Percentiles rank a stretch among this genome's conserved stretches.
Conservation (phyloP, 129 eudicot genomes). For the Oenanthe sinensis region DNA sequence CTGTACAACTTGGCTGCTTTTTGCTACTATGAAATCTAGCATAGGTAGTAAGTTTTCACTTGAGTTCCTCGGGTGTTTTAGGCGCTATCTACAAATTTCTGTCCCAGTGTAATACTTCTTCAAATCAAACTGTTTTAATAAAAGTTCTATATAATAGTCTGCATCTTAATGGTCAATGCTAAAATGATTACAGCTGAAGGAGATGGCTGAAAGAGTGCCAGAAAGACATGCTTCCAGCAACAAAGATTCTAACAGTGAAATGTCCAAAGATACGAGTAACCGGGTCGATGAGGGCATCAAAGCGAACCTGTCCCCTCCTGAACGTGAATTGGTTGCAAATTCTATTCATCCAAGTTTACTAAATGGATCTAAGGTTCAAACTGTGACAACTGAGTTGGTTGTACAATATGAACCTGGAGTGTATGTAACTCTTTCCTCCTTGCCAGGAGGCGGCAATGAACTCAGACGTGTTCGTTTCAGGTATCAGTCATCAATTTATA, state of each 20-base stretch:
- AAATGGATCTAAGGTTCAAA: conserved; percentile 30
- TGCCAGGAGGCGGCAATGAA: conserved; percentile 48
- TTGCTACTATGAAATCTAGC: neutral
- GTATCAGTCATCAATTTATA: conserved; percentile 15
- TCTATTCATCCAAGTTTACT: conserved; percentile 15
- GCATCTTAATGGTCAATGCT: neutral
- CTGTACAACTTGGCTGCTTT: neutral
- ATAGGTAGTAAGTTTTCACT: neutral
- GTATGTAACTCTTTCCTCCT: conserved; percentile 39
- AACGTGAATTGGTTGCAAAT: conserved; percentile 14
- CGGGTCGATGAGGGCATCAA: conserved; percentile 20
- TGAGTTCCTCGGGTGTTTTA: neutral
- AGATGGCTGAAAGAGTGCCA: conserved; percentile 36
- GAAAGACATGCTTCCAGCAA: conserved; percentile 17
- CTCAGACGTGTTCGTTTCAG: conserved; percentile 70
- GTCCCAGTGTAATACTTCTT: neutral
- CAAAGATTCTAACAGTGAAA: conserved; percentile 17
- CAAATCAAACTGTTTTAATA: neutral
- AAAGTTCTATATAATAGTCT: neutral
- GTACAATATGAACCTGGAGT: conserved; percentile 62
- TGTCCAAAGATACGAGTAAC: conserved; percentile 1
- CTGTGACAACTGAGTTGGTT: conserved; percentile 34
- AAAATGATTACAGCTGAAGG: conserved; percentile 38
- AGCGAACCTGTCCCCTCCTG: conserved; percentile 25
- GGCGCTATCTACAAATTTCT: neutral